Conservation (phyloP, 2,329 filamentous ascomycete genomes). For the Purpureocillium lavendulum region DNA sequence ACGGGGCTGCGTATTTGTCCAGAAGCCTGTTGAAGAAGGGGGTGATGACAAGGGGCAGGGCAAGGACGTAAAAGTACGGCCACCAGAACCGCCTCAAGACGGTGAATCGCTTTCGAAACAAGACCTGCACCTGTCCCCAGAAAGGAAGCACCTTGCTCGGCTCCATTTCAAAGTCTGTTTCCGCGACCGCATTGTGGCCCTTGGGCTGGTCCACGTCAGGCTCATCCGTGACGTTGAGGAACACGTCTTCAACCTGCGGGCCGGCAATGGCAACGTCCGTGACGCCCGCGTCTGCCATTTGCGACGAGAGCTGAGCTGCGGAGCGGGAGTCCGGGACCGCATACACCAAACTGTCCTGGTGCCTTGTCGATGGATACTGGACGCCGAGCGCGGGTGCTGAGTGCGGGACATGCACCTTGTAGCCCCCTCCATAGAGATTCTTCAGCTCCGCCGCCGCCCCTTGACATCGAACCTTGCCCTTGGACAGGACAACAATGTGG, state of each 20-base stretch:
- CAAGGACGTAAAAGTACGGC: too few relatives aligned
- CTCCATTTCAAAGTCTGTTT: too few relatives aligned
- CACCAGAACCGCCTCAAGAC: too few relatives aligned
- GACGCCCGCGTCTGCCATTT: constrained; percentile 41
- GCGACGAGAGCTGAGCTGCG: constrained; percentile 17
- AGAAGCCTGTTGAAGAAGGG: too few relatives aligned
- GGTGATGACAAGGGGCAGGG: too few relatives aligned
- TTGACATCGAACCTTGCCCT: constrained; percentile 51
- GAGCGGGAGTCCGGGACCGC: constrained; percentile 31
- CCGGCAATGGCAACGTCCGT: constrained; percentile 21
- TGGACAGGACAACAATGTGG: constrained; percentile 57
- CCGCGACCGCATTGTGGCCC: too few relatives aligned
- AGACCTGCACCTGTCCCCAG: too few relatives aligned
- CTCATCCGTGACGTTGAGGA: constrained; percentile 12
- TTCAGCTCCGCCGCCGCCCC: constrained; percentile 60
- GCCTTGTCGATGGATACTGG: constrained; percentile 33
- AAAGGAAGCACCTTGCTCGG: too few relatives aligned
- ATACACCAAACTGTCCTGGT: constrained; percentile 49
- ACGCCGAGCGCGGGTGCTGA: constrained; percentile 17
- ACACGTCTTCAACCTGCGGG: constrained; percentile 24
- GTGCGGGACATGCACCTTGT: constrained; percentile 41
- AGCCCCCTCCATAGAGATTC: constrained; percentile 52
- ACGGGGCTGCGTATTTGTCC: too few relatives aligned
- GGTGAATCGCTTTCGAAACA: too few relatives aligned
- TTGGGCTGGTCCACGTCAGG: too few relatives aligned